These are phyloP conservation scores for Alternaria panax DNA, from an alignment of 2,329 filamentous ascomycete genomes.

Conservation along the genomic window DNA sequence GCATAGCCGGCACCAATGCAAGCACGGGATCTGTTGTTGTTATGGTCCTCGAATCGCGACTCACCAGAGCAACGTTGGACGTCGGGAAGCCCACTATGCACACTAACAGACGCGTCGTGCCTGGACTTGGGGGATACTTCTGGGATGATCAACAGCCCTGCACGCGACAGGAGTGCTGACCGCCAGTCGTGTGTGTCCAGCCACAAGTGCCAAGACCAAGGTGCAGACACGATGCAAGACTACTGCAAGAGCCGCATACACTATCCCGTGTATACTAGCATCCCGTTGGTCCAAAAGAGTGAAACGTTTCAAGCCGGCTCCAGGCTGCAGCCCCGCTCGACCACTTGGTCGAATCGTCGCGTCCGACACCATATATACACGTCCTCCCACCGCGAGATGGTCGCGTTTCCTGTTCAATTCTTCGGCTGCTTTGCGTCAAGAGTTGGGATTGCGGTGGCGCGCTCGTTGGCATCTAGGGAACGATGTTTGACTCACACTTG, in stretches of 20 bases:
- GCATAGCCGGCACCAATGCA: slow-evolving; percentile 23
- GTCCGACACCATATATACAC: slow-evolving; percentile 50
- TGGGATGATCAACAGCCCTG: slow-evolving; percentile 17
- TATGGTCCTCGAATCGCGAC: slow-evolving; percentile 40
- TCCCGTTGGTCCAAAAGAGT: slow-evolving; percentile 33
- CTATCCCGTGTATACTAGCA: slow-evolving; percentile 16
- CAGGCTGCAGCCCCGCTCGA: slow-evolving; percentile 35
- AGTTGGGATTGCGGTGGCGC: slow-evolving; percentile 23
- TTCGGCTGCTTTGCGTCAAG: slow-evolving; percentile 38
- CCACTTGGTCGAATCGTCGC: slow-evolving; percentile 47
- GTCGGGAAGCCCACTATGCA: background rate
- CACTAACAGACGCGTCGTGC: slow-evolving; percentile 18
- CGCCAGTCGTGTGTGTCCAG: slow-evolving; percentile 40
- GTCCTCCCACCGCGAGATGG: slow-evolving; percentile 51
- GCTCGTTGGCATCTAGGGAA: slow-evolving; percentile 22
- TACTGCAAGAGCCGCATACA: slow-evolving; percentile 43
- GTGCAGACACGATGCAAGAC: slow-evolving; percentile 24
- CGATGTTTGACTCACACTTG: slow-evolving; percentile 53
- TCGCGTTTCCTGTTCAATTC: slow-evolving; percentile 50
- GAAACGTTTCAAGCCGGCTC: slow-evolving; percentile 46
- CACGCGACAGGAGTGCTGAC: slow-evolving; percentile 31
- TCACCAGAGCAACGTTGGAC: slow-evolving; percentile 28
- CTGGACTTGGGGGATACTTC: slow-evolving; percentile 16
- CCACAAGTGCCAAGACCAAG: slow-evolving; percentile 31
- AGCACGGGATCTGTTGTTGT: slow-evolving; percentile 35